These are phyloP conservation scores for Quercus cerris DNA, from an alignment of 306 rosid species.

Conservation along the genomic window DNA sequence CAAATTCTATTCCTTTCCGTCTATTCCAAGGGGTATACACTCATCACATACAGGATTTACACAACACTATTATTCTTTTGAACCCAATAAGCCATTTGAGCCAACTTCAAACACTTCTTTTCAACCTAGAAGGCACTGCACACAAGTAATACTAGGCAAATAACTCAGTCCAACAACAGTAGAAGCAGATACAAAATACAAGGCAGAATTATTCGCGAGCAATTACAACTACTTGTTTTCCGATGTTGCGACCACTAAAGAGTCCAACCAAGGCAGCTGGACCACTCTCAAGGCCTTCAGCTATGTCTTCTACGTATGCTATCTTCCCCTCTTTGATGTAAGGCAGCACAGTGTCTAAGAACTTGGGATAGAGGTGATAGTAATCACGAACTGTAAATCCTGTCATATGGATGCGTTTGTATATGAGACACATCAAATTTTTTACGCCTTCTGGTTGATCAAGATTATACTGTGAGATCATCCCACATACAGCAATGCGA, in stretches of 20 bases:
- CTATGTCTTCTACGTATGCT: conserved; percentile 13
- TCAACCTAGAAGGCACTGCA: too few relatives aligned
- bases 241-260: conserved; percentile 4
- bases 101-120: too few relatives aligned
- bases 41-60: too few relatives aligned
- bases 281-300: conserved; percentile 22
- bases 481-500: conserved; percentile 15
- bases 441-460: conserved; percentile 5
- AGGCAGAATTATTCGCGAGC: neutral
- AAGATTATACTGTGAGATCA: conserved; percentile 19
- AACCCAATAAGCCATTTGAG: too few relatives aligned
- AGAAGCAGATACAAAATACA: neutral
- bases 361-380: conserved; percentile 19
- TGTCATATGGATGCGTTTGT: conserved; percentile 11
- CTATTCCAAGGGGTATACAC: too few relatives aligned
- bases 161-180: neutral
- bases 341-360: conserved; percentile 11
- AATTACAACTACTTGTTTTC: conserved; percentile 5
- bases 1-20: too few relatives aligned
- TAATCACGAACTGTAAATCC: neutral
- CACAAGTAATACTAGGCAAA: too few relatives aligned
- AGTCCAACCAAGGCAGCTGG: conserved; percentile 16
- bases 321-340: conserved; percentile 3
- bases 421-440: conserved; percentile 1
- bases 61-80: too few relatives aligned